phyloP scores from a whole-genome alignment of 257 asterid species.

The Solanum bulbocastanum region DNA sequence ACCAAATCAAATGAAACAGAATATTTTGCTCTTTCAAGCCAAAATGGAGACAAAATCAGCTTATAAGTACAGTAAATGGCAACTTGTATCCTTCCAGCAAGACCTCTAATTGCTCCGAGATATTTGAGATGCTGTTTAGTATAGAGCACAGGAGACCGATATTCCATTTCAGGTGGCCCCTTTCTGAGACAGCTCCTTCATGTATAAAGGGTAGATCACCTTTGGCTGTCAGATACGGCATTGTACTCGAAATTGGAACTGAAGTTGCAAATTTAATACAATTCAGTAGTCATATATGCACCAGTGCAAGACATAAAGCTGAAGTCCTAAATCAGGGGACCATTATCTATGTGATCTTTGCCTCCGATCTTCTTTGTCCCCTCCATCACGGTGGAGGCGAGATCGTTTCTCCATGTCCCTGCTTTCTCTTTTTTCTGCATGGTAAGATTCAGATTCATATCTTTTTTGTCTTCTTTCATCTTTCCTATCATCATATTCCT shows the following conservation, averaged over 20 bases:
- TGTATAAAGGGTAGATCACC: not conserved
- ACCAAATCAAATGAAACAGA: not conserved
- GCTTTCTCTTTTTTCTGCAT: constrained; percentile 28
- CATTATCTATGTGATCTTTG: not conserved
- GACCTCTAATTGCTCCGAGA: not conserved
- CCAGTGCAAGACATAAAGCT: not conserved
- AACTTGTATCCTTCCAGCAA: not conserved
- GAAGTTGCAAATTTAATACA: not conserved
- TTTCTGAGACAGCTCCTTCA: not conserved
- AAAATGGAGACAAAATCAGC: not conserved
- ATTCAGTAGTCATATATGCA: not conserved
- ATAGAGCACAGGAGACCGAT: not conserved
- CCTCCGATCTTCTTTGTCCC: constrained; percentile 2
- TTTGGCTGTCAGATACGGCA: not conserved
- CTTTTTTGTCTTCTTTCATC: constrained; percentile 34
- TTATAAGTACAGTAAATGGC: not conserved
- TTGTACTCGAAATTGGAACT: not conserved
- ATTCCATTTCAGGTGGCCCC: not conserved
- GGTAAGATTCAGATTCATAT: constrained; percentile 24
- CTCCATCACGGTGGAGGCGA: not conserved
- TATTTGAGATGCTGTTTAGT: not conserved
- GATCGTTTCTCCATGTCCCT: constrained; percentile 21
- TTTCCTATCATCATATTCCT: constrained; percentile 32
- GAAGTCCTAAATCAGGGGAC: not conserved
- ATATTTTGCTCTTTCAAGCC: not conserved